Evolutionary conservation across 805 yeast genomes (phyloP), one percentile per base, ranked within the genome.

Genomic region (Myxozyma mucilagina): DNA sequence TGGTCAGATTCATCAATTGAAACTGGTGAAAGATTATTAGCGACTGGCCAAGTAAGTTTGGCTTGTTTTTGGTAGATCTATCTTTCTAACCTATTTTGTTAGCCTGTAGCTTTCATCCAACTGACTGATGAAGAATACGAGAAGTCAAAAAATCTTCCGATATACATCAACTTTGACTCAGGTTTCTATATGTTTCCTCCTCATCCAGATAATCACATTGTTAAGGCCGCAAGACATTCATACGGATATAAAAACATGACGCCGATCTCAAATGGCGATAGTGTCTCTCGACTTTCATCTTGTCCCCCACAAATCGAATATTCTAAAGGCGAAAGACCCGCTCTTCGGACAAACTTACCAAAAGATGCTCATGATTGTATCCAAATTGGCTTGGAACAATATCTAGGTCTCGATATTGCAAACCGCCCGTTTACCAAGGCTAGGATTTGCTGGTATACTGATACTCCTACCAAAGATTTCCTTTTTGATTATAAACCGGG

Each of bases 361-460:
- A 39, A 47, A 20, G 66, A 63, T 42, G 65, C 66, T 13, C 52
- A 29, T 3, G 62, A 61, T 7, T 63, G 65, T 38, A 39, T 63
- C 4, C 14, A 49, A 13, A n/a, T 14, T 3, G 66, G 66, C 6
- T 42, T 60, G 8, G 42, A 34, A 5, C 52, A 60, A 31, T 60
- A 43, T 43, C 31, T 63, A 11, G 66, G 66, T 20, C 20, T 29
- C 1, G 59, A 59, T 16, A 59, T 64, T 18, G 66, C 63, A 11
- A 4, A 20, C 6, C 31, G 66, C 32, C 47, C 10, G 13, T 59
- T 38, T 45, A 59, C 47, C 18, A 54, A 72, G 2, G 78, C 76
- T 16, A 80, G 77, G 56, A 79, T 75, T 57, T 75, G 79, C 59
- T 80, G 77, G 77, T 74, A 74, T 56, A 73, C 74, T 4, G 77